These are phyloP conservation scores for Cladophialophora yegresii DNA, from an alignment of 2,329 filamentous ascomycete genomes.

Conservation along the genomic window DNA sequence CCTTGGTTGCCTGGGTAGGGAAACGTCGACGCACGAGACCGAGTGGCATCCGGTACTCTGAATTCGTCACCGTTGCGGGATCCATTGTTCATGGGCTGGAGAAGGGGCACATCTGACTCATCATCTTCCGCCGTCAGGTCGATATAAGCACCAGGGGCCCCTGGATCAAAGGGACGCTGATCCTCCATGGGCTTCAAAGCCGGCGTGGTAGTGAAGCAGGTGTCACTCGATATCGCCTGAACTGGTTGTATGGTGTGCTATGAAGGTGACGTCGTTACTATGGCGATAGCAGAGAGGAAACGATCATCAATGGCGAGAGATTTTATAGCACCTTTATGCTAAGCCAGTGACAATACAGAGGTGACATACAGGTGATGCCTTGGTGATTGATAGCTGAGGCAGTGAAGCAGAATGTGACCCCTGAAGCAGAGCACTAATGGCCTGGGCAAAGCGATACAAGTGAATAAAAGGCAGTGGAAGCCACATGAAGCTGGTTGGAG, in stretches of 20 bases:
- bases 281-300: background rate
- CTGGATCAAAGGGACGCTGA: slow-evolving; percentile 6
- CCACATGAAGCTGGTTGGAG: background rate
- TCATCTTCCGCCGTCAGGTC: background rate
- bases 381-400: background rate
- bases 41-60: background rate
- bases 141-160: background rate
- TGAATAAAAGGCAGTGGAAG: background rate
- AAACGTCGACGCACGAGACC: background rate
- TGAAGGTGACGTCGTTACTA: background rate
- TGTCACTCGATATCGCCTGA: background rate
- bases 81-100: background rate
- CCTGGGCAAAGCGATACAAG: background rate
- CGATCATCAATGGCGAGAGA: background rate
- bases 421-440: background rate
- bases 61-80: background rate
- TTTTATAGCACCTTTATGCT: background rate
- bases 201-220: background rate
- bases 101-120: background rate
- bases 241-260: background rate
- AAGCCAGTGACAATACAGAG: background rate
- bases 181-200: background rate
- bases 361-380: background rate
- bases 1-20: background rate
- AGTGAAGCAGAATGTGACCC: background rate